phyloP scores from a whole-genome alignment of 345 rosid genomes.

The Eucalyptus polyanthemos region DNA sequence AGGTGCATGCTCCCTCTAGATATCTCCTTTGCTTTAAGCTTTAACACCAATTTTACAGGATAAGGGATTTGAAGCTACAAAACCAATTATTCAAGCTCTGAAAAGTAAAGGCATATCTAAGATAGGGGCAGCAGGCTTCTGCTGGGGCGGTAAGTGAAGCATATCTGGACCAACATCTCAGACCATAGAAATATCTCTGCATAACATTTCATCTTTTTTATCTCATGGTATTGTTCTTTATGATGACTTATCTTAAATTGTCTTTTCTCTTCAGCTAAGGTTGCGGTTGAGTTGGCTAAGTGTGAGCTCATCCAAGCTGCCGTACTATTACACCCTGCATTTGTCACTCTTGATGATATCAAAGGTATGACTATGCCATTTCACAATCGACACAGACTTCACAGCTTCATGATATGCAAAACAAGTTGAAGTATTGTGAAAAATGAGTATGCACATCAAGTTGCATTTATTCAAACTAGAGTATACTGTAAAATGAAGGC shows the following conservation, averaged over 20 bases:
- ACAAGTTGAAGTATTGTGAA: too few relatives aligned
- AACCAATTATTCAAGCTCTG: slow-evolving; percentile 42
- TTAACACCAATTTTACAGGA: slow-evolving; percentile 16
- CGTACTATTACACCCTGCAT: slow-evolving; percentile 62
- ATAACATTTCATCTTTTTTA: background rate
- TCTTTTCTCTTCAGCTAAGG: slow-evolving; percentile 41
- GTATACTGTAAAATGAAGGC: background rate
- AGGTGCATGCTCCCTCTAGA: background rate
- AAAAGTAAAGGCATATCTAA: slow-evolving; percentile 38
- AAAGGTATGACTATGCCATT: slow-evolving; percentile 24
- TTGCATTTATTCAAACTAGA: background rate
- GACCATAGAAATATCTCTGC: background rate
- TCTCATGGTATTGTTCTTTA: background rate
- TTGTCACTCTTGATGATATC: slow-evolving; percentile 56
- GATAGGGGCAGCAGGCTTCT: slow-evolving; percentile 37
- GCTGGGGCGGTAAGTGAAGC: slow-evolving; percentile 24
- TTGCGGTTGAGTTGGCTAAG: slow-evolving; percentile 54
- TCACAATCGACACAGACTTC: background rate
- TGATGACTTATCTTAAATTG: background rate
- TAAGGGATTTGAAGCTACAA: slow-evolving; percentile 62
- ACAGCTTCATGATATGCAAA: background rate
- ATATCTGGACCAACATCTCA: background rate
- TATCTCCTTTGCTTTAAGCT: background rate
- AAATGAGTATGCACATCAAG: background rate
- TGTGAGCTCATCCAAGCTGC: slow-evolving; percentile 40